Evolutionary conservation across 192 early-diverging fungal species (phyloP).

Genomic region (Entomortierella lignicola): DNA sequence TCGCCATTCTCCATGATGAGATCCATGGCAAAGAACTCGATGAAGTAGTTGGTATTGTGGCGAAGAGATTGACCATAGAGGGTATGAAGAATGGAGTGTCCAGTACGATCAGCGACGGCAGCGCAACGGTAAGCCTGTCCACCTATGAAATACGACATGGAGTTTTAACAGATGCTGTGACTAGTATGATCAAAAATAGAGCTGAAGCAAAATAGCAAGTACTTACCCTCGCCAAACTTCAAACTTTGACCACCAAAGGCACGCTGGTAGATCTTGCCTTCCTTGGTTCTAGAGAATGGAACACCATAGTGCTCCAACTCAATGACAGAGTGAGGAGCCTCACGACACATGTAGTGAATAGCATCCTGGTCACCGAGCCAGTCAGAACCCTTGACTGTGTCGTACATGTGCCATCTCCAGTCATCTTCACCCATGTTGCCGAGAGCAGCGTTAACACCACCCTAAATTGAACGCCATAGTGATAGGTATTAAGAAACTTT

Average conservation of each 20-base stretch:
- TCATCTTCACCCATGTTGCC: conserved; percentile 99
- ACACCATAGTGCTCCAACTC: conserved; percentile 99
- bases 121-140: conserved; percentile 98
- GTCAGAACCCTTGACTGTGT: conserved; percentile 98
- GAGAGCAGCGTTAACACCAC: conserved; percentile 98
- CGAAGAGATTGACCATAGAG: conserved; percentile 97
- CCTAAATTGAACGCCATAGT: conserved; percentile 53
- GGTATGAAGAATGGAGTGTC: conserved; percentile 97
- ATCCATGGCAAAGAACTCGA: conserved; percentile 99
- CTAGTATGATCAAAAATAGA: too few relatives aligned
- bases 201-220: neutral
- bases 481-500: neutral
- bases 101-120: conserved; percentile 98
- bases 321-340: conserved; percentile 94
- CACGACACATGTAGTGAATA: conserved; percentile 99
- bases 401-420: conserved; percentile 99
- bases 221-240: conserved; percentile 90
- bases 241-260: conserved; percentile 98
- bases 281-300: conserved; percentile 97
- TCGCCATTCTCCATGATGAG: conserved; percentile 98
- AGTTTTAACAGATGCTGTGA: too few relatives aligned
- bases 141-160: too few relatives aligned
- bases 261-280: conserved; percentile 99
- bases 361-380: conserved; percentile 99
- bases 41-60: conserved; percentile 97